Conservation (phyloP, 2,329 filamentous ascomycete genomes). For the Albophoma yamanashiensis region DNA sequence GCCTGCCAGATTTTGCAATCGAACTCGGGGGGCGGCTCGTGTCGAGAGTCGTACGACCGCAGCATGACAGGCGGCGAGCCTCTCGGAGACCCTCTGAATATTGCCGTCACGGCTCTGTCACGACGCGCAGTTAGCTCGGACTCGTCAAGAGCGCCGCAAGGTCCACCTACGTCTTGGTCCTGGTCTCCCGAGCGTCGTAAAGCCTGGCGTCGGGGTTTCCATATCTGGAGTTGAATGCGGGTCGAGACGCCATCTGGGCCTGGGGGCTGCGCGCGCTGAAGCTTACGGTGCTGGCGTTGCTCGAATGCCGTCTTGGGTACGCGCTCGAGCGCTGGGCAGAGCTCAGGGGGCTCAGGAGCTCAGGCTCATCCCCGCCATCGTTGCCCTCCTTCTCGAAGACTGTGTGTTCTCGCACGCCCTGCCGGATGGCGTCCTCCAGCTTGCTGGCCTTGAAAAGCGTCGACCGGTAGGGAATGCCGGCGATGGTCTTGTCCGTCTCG, state of each 20-base stretch:
- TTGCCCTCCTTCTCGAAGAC: slow-evolving; percentile 74
- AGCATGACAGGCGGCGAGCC: slow-evolving; percentile 61
- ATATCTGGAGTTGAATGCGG: slow-evolving; percentile 45
- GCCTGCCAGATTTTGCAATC: slow-evolving; percentile 97
- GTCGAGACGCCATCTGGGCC: slow-evolving; percentile 39
- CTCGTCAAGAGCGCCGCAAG: background rate
- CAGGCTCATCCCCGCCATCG: slow-evolving; percentile 41
- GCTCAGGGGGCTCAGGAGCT: slow-evolving; percentile 29
- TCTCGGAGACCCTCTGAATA: slow-evolving; percentile 73
- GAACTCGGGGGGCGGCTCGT: slow-evolving; percentile 81
- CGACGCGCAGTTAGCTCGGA: background rate
- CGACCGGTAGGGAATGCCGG: slow-evolving; percentile 85
- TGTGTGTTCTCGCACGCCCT: slow-evolving; percentile 80
- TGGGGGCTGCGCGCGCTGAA: slow-evolving; percentile 59
- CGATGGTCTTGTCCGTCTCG: slow-evolving; percentile 95
- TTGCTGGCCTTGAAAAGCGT: slow-evolving; percentile 96
- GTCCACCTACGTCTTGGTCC: slow-evolving; percentile 73
- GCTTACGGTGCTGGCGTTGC: slow-evolving; percentile 74
- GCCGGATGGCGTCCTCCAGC: slow-evolving; percentile 84
- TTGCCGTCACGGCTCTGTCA: slow-evolving; percentile 74
- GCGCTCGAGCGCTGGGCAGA: slow-evolving; percentile 29
- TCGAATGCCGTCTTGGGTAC: slow-evolving; percentile 51
- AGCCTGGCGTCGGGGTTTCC: slow-evolving; percentile 78
- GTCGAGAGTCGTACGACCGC: slow-evolving; percentile 89
- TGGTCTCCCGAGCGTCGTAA: slow-evolving; percentile 78